Evolutionary conservation across 495 filamentous ascomycete species (phyloP), one percentile per base, ranked within the genome.

Genomic region (Echria macrotheca): DNA sequence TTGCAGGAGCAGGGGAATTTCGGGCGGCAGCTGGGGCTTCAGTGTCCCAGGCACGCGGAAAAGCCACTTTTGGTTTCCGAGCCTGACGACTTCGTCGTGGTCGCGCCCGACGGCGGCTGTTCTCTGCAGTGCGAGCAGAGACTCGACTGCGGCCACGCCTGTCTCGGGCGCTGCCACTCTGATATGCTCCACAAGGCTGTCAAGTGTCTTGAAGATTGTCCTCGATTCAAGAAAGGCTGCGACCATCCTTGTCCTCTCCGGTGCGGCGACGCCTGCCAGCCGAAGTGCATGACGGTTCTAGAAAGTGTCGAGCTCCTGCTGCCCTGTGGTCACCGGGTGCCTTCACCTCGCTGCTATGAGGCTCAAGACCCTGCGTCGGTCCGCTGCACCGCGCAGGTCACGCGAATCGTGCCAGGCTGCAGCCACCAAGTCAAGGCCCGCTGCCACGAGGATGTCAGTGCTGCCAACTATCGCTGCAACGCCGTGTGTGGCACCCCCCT

Each of bases 101-200:
- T 78, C 19, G 69, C 81, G 1, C 87, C 87, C 0, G 87, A 91
- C 60, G 85, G 85, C 35, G 87, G 87, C 4, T 93, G 87, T 54
- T 58, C 63, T 47, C 60, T 75, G 14, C 70, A 54, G 11, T 94
- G 88, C 51, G 70, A 66, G 4, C 65, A 72, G 44, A 69, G 82
- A 25, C 72, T 91, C 2, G 26, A 3, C 6, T 91, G 89, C 55
- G 88, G 88, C 0, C 87, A 93, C 68, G 57, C 74, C 0, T 95
- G 89, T 58, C 58, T 66, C 17, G 77, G 75, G 24, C 81, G 77
- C 57, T 91, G 87, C 53, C 89, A 95, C 66, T 82, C 86, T 0
- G 62, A 78, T 4, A 23, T 71, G 1, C 65, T 91, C 8, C 87
- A 91, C 55, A 62, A 78, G 10, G 78, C 75, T 4, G 75, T 84